phyloP scores from a whole-genome alignment of 371 early-diverging fungal species.

The Mortierella sp. region DNA sequence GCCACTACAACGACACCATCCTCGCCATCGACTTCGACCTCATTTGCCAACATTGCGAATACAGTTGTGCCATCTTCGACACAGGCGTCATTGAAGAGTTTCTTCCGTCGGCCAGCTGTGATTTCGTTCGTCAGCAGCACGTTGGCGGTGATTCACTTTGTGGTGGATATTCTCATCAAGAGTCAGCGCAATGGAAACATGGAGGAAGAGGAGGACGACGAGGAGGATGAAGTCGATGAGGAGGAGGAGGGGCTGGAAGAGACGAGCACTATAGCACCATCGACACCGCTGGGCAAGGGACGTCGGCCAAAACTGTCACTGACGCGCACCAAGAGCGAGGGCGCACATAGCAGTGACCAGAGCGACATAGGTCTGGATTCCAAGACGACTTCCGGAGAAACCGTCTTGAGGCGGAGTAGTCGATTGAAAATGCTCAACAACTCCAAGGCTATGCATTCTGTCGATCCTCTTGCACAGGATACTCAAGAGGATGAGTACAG shows the following conservation, averaged over 20 bases:
- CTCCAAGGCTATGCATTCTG: background rate
- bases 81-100: constrained; percentile 35
- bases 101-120: constrained; percentile 41
- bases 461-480: background rate
- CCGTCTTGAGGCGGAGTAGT: constrained; percentile 16
- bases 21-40: constrained; percentile 14
- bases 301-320: background rate
- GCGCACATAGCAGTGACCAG: background rate
- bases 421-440: constrained; percentile 6
- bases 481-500: background rate
- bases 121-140: constrained; percentile 36
- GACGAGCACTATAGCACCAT: background rate
- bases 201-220: constrained; percentile 28
- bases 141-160: constrained; percentile 43
- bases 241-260: background rate
- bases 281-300: background rate
- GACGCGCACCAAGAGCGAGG: constrained; percentile 3
- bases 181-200: constrained; percentile 54
- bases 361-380: background rate
- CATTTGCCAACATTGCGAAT: constrained; percentile 31
- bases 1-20: constrained; percentile 6
- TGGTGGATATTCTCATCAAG: constrained; percentile 55
- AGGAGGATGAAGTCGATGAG: constrained; percentile 21
- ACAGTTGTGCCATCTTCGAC: constrained; percentile 37
- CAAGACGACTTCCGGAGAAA: background rate